A percentile compares a stretch with the other conserved stretches of the same genome.
Conservation (phyloP, 371 early-diverging fungal genomes). For the Mortierella sp. region DNA sequence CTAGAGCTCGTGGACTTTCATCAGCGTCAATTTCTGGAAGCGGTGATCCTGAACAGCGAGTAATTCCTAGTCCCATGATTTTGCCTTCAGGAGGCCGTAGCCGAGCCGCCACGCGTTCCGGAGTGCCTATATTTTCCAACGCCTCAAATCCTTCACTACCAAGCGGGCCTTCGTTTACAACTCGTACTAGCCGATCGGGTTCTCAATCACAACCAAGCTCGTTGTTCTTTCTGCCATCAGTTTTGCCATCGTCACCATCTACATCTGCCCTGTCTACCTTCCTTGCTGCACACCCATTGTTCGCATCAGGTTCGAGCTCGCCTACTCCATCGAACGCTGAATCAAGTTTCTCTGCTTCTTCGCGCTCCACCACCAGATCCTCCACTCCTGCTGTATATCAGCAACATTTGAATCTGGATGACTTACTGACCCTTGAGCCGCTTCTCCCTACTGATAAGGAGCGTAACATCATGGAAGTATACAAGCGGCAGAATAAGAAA, state of each 20-base stretch:
- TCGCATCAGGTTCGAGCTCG: slow-evolving; percentile 22
- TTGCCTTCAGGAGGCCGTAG: slow-evolving; percentile 5
- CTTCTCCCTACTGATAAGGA: slow-evolving; percentile 50
- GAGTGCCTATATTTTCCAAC: slow-evolving; percentile 16
- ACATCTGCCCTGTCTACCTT: neutral
- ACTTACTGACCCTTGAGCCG: slow-evolving; percentile 43
- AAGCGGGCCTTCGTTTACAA: neutral
- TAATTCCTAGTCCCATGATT: neutral
- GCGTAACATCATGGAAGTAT: slow-evolving; percentile 23
- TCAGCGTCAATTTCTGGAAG: neutral
- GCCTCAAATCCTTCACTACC: slow-evolving; percentile 12
- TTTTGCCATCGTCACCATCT: neutral
- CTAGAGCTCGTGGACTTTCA: neutral
- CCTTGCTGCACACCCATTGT: slow-evolving; percentile 37
- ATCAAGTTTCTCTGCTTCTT: slow-evolving; percentile 5
- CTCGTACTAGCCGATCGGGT: neutral
- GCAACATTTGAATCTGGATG: slow-evolving; percentile 34
- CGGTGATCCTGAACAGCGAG: neutral
- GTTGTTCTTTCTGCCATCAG: neutral
- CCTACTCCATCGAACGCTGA: slow-evolving; percentile 10
- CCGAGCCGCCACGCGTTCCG: slow-evolving; percentile 5
- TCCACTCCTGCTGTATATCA: slow-evolving; percentile 34
- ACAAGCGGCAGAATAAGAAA: slow-evolving; percentile 32
- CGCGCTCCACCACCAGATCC: slow-evolving; percentile 27
- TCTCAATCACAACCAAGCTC: slow-evolving; percentile 4